These are phyloP conservation scores for Exophiala spinifera DNA, from an alignment of 2,329 filamentous ascomycete genomes.

Conservation along the genomic window DNA sequence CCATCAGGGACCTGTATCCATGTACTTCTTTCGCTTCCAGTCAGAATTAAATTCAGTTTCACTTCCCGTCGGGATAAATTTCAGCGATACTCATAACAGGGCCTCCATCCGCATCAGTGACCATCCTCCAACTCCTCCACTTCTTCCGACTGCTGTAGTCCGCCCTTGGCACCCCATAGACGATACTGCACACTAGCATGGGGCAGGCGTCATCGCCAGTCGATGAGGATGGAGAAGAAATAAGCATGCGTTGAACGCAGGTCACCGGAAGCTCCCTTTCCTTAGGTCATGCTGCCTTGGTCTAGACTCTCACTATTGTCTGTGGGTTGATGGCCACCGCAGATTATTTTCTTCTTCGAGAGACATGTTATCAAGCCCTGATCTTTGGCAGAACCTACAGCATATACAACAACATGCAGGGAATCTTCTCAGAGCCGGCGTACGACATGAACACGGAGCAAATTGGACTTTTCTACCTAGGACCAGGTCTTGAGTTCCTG, in stretches of 20 bases:
- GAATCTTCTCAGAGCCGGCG: slow-evolving; percentile 49
- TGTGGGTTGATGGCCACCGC: slow-evolving; percentile 53
- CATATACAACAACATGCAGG: slow-evolving; percentile 58
- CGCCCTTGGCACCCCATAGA: no score
- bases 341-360: slow-evolving; percentile 56
- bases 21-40: no score
- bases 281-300: slow-evolving; percentile 15
- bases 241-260: slow-evolving; percentile 23
- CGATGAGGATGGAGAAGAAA: slow-evolving; percentile 47
- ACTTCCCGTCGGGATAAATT: no score
- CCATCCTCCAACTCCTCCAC: no score
- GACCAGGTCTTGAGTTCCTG: slow-evolving; percentile 57
- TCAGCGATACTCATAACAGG: no score
- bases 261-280: no score
- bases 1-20: no score
- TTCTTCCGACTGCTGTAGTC: no score
- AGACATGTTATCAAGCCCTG: slow-evolving; percentile 60
- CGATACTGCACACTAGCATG: no score
- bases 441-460: slow-evolving; percentile 50
- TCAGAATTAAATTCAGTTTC: no score
- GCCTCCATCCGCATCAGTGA: no score
- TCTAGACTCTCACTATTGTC: slow-evolving; percentile 38
- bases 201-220: slow-evolving; percentile 46
- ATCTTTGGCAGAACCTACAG: slow-evolving; percentile 60
- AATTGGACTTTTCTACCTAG: slow-evolving; percentile 58